These are phyloP conservation scores for Russula vinacea DNA, from an alignment of 768 basidiomycete species.

Conservation along the genomic window DNA sequence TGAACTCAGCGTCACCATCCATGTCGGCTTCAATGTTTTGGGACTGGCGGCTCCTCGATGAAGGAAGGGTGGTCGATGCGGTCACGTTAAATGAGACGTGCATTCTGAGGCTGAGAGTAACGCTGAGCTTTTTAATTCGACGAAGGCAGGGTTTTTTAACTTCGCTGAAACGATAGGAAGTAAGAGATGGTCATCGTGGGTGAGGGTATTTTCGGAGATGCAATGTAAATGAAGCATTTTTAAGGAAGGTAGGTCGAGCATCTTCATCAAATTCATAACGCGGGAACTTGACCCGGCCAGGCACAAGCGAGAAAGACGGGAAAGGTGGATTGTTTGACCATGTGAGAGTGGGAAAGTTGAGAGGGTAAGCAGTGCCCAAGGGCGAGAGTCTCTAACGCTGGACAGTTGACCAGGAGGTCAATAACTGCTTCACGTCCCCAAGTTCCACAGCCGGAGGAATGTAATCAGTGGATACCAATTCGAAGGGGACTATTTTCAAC, in stretches of 20 bases:
- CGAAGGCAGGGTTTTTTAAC: neutral
- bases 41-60: neutral
- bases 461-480: neutral
- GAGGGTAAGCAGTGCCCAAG: slow-evolving; percentile 9
- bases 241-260: slow-evolving; percentile 1
- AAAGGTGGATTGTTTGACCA: slow-evolving; percentile 5
- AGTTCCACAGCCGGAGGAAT: too few species aligned
- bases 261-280: slow-evolving; percentile 5
- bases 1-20: neutral
- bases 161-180: slow-evolving; percentile 9
- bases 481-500: neutral
- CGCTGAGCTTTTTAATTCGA: slow-evolving; percentile 10
- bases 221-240: slow-evolving; percentile 11
- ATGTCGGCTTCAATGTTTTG: neutral
- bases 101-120: too few species aligned
- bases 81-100: too few species aligned
- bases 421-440: neutral
- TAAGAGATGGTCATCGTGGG: neutral
- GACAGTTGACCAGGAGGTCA: slow-evolving; percentile 3
- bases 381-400: slow-evolving; percentile 8
- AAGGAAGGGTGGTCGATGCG: neutral
- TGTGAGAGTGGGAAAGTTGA: neutral
- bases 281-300: slow-evolving; percentile 9
- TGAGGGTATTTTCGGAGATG: neutral
- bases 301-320: slow-evolving; percentile 7